These are phyloP conservation scores for Wickerhamomyces sp. DNA, from an alignment of 1,139 yeast species.

Conservation along the genomic window DNA sequence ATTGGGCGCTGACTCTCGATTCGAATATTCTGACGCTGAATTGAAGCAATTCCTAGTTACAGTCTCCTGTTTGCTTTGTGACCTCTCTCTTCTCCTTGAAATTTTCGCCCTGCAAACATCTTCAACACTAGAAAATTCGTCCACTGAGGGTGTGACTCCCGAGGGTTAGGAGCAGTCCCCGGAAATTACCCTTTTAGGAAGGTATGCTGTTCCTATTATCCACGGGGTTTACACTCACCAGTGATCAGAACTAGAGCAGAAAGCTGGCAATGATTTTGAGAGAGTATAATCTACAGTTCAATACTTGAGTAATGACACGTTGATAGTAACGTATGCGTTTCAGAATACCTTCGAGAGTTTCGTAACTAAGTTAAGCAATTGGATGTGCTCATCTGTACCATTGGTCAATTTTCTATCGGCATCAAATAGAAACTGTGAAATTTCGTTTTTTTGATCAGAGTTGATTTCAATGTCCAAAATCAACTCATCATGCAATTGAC, in stretches of 20 bases:
- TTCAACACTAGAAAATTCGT: too few species aligned
- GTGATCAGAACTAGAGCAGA: too few species aligned
- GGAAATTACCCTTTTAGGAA: too few species aligned
- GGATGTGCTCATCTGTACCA: conserved; percentile 91
- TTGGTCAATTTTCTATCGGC: conserved; percentile 71
- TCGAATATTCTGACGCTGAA: neutral
- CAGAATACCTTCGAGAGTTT: conserved; percentile 45
- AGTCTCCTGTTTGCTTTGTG: neutral
- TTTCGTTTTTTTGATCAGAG: conserved; percentile 54
- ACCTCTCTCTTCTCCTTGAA: neutral
- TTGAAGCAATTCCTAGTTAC: neutral
- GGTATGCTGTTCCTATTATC: too few species aligned
- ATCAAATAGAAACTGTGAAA: conserved; percentile 63
- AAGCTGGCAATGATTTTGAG: too few species aligned
- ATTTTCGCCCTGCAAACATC: neutral
- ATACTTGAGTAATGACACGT: too few species aligned
- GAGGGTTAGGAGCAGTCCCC: too few species aligned
- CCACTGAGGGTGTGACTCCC: too few species aligned
- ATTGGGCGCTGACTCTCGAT: neutral
- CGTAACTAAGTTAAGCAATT: conserved; percentile 63
- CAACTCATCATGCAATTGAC: conserved; percentile 74
- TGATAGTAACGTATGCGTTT: neutral
- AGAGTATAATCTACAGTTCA: too few species aligned
- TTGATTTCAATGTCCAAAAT: conserved; percentile 52
- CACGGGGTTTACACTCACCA: too few species aligned